These are phyloP conservation scores for Nephelium lappaceum DNA, from an alignment of 345 rosid species.

Conservation along the genomic window DNA sequence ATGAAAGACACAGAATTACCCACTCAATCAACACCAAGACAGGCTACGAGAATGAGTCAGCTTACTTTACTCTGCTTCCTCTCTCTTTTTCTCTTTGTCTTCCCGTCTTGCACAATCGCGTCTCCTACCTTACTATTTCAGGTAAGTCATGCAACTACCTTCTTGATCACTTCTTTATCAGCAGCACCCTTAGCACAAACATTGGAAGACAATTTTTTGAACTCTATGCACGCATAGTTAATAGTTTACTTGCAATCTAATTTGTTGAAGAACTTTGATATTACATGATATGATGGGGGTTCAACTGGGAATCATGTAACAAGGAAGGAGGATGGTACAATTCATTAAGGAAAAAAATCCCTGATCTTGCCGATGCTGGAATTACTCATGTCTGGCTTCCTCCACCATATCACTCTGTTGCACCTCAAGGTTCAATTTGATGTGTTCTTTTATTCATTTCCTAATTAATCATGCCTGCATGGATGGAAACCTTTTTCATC, in stretches of 20 bases:
- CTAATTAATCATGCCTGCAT: background rate
- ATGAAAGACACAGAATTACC: conserved; percentile 14
- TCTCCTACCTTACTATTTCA: conserved; percentile 58
- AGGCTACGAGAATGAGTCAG: conserved; percentile 24
- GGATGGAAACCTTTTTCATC: background rate
- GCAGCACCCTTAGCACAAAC: background rate
- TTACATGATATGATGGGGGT: conserved; percentile 45
- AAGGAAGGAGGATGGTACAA: conserved; percentile 83
- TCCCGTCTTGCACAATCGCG: conserved; percentile 34
- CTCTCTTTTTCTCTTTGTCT: conserved; percentile 37
- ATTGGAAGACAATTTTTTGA: background rate
- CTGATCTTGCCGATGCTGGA: conserved; percentile 68
- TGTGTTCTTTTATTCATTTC: too few species aligned
- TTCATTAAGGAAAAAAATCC: conserved; percentile 51
- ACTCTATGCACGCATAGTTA: too few species aligned
- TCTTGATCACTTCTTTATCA: too few species aligned
- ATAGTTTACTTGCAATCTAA: background rate
- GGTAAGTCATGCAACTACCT: conserved; percentile 30
- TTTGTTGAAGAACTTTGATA: conserved; percentile 2
- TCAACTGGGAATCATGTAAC: conserved; percentile 84
- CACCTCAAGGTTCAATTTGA: conserved; percentile 15
- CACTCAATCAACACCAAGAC: background rate
- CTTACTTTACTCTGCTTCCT: conserved; percentile 28
- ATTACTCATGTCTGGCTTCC: conserved; percentile 94
- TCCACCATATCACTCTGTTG: conserved; percentile 81